phyloP scores from a whole-genome alignment of 2,329 filamentous ascomycete species.

The Alternaria gaisen region DNA sequence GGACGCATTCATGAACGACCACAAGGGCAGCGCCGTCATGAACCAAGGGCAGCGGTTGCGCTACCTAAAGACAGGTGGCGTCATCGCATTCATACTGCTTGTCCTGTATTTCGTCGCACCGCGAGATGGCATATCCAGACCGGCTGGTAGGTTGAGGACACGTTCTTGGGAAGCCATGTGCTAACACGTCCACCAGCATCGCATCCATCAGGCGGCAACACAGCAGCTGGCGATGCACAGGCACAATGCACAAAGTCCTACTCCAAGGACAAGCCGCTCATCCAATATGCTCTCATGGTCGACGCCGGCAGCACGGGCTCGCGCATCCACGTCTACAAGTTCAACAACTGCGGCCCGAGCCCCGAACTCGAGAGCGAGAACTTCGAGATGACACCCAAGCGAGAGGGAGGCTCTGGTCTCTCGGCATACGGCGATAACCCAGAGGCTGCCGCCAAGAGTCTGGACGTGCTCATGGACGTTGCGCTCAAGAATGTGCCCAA shows the following conservation, averaged over 20 bases:
- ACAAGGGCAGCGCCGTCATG: constrained; percentile 63
- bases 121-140: constrained; percentile 39
- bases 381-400: constrained; percentile 93
- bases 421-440: constrained; percentile 89
- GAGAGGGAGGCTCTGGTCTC: constrained; percentile 77
- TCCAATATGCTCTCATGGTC: constrained; percentile 98
- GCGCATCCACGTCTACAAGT: constrained; percentile 97
- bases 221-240: constrained; percentile 66
- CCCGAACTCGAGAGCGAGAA: constrained; percentile 92
- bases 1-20: constrained; percentile 54
- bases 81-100: constrained; percentile 66
- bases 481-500: constrained; percentile 87
- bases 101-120: constrained; percentile 66
- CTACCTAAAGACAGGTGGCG: constrained; percentile 69
- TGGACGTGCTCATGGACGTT: constrained; percentile 87
- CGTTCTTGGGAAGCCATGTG: too few relatives aligned
- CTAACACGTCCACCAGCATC: constrained; percentile 21
- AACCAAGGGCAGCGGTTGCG: constrained; percentile 69
- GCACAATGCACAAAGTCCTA: constrained; percentile 82
- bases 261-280: constrained; percentile 88
- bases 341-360: constrained; percentile 98
- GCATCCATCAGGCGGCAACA: constrained; percentile 50
- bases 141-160: constrained; percentile 29
- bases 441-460: constrained; percentile 84
- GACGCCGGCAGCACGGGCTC: constrained; percentile 98